Conservation (phyloP, 2,329 filamentous ascomycete species). For the Biscogniauxia sp. region DNA sequence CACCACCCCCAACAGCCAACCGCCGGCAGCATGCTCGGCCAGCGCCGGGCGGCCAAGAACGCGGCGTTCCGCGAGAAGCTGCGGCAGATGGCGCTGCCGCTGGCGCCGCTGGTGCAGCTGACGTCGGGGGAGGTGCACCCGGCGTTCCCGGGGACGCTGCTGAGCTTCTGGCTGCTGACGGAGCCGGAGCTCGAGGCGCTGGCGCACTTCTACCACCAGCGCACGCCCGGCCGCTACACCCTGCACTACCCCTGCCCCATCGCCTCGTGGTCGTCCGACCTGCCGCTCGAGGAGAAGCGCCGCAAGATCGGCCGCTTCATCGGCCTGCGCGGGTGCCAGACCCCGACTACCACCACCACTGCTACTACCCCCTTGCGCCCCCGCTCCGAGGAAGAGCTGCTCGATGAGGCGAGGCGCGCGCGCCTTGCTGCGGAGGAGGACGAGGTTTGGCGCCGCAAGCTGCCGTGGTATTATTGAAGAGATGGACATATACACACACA, state of each 20-base stretch:
- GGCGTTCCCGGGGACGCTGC: slow-evolving; percentile 62
- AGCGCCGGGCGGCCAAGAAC: slow-evolving; percentile 42
- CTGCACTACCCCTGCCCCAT: slow-evolving; percentile 67
- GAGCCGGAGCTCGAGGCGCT: slow-evolving; percentile 67
- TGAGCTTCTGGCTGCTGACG: slow-evolving; percentile 72
- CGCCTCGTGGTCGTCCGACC: slow-evolving; percentile 50
- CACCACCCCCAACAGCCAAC: slow-evolving; percentile 10
- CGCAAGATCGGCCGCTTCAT: slow-evolving; percentile 72
- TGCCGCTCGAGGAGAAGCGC: slow-evolving; percentile 65
- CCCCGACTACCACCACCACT: slow-evolving; percentile 33
- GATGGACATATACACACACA: too few relatives aligned
- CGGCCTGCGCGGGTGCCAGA: slow-evolving; percentile 63
- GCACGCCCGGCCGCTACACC: slow-evolving; percentile 53
- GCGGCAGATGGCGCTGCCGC: slow-evolving; percentile 60
- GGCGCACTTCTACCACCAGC: slow-evolving; percentile 72
- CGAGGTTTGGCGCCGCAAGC: slow-evolving; percentile 48
- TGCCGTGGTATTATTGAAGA: slow-evolving; percentile 31
- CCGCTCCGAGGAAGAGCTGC: slow-evolving; percentile 45
- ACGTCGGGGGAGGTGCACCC: slow-evolving; percentile 62
- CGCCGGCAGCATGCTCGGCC: slow-evolving; percentile 23
- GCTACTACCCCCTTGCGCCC: slow-evolving; percentile 4
- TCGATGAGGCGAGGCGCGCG: slow-evolving; percentile 8
- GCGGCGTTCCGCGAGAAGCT: slow-evolving; percentile 61
- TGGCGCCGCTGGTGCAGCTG: slow-evolving; percentile 66
- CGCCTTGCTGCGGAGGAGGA: slow-evolving; percentile 39